phyloP scores from a whole-genome alignment of 371 early-diverging fungal species.

The Rhizopus sp. region DNA sequence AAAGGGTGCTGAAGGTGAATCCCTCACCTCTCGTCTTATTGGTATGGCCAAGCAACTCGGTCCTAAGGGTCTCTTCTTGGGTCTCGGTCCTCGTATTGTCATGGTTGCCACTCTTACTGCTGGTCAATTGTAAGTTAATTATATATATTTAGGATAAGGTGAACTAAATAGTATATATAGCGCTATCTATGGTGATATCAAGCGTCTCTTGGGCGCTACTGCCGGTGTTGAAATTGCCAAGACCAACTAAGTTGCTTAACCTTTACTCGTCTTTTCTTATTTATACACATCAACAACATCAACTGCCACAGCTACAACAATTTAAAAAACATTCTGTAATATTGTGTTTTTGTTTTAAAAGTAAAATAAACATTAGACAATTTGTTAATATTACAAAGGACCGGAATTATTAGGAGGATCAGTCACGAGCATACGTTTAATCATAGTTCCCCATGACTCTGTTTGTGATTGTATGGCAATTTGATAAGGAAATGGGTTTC shows the following conservation, averaged over 20 bases:
- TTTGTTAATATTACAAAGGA: too few species aligned
- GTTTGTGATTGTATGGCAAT: conserved; percentile 42
- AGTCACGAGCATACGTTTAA: conserved; percentile 43
- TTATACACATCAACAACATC: background rate
- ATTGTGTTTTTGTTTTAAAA: conserved; percentile 3
- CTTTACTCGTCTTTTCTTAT: background rate
- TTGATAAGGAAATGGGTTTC: conserved; percentile 89
- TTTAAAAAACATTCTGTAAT: background rate
- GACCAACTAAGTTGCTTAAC: conserved; percentile 2
- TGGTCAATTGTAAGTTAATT: conserved; percentile 57
- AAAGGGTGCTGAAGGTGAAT: conserved; percentile 64
- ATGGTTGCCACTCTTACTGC: conserved; percentile 81
- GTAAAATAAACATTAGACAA: background rate
- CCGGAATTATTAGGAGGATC: conserved; percentile 25
- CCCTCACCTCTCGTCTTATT: conserved; percentile 56
- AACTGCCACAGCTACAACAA: too few species aligned
- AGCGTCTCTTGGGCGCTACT: conserved; percentile 72
- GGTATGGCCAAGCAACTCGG: conserved; percentile 67
- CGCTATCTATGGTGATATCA: conserved; percentile 66
- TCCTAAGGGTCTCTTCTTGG: conserved; percentile 65
- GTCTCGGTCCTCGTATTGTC: conserved; percentile 76
- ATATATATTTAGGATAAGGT: background rate
- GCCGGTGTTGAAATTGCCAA: conserved; percentile 64
- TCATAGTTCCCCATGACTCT: conserved; percentile 48
- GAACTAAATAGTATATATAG: conserved; percentile 19